Base-by-base conservation (phyloP, 164 flowering plant genomes). In the Magnolia changhungtana region DNA sequence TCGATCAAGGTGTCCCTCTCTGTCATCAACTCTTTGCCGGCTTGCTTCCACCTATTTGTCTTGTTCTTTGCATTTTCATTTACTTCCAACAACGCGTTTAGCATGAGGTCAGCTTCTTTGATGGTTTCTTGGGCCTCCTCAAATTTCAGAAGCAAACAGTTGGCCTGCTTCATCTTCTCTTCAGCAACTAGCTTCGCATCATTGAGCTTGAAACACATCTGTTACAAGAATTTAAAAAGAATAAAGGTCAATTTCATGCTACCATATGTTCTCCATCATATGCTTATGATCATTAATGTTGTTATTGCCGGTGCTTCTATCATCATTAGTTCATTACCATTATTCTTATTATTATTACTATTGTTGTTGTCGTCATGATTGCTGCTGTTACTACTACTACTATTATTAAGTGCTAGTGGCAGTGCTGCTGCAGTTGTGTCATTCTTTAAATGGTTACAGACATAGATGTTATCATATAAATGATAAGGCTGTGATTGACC, bases 121-220 rank as follows among this genome's bases (percentile, higher is more conserved):
- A 91, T 87, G 69, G 92, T 88, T 71, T 82, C 83, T 74, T 80
- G 87, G 70, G 89, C 91, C 82, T 90, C 92, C 84, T 87, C 92
- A 84, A 85, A 82, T 80, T 84, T 89, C 70, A 52, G 69, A n/a
- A 91, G 84, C 82, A 88, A 90, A 75, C 78, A 79, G 63, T 69
- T 74, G 49, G 81, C 75, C 66, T 72, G 79, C 59, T 77, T 80
- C 37, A 73, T 72, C 67, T 81, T 85, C 74, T 83, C 85, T 74
- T 80, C 84, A 65, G 72, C 76, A 63, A 31, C 76, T 52, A 75
- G 78, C 85, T 29, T 69, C 16, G 77, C 45, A 61, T 67, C 51
- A 18, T 19, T 50, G 61, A 69, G 71, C 73, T 78, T 76, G 72
- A 80, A 64, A 71, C 49, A 16, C 20, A 74, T 74, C 77, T 74